Conservation (phyloP, 108 stramenopile species). For the Cyclotella baltica region DNA sequence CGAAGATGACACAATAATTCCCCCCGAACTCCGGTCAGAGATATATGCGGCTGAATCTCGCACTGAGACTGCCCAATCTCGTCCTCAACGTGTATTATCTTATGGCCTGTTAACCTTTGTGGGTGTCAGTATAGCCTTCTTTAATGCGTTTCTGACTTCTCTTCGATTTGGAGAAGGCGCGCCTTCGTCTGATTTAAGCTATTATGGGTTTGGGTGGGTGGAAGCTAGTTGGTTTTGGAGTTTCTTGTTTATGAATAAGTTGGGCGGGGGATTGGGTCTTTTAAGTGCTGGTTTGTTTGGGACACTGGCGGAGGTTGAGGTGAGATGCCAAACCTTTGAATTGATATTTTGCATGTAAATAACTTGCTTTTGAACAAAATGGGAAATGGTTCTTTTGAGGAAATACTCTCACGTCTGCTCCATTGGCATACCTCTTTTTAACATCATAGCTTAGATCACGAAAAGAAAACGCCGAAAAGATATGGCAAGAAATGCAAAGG, state of each 20-base stretch:
- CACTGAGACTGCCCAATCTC: slow-evolving; percentile 75
- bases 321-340: slow-evolving; percentile 20
- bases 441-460: slow-evolving; percentile 45
- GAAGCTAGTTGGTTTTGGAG: slow-evolving; percentile 50
- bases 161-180: slow-evolving; percentile 58
- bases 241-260: slow-evolving; percentile 79
- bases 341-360: too few relatives aligned
- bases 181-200: slow-evolving; percentile 41
- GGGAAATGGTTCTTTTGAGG: too few relatives aligned
- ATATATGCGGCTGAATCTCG: slow-evolving; percentile 82
- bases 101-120: slow-evolving; percentile 59
- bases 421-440: too few relatives aligned
- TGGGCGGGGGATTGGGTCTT: slow-evolving; percentile 70
- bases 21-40: background rate
- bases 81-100: slow-evolving; percentile 62
- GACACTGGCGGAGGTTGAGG: slow-evolving; percentile 73
- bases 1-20: slow-evolving; percentile 2
- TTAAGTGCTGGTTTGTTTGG: slow-evolving; percentile 66
- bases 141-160: slow-evolving; percentile 80
- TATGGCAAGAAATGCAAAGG: slow-evolving; percentile 80
- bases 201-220: slow-evolving; percentile 83
- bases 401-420: background rate
- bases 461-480: slow-evolving; percentile 79
- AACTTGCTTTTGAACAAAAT: too few relatives aligned
- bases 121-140: slow-evolving; percentile 54